These are phyloP conservation scores for Periconia sp. DNA, from an alignment of 2,329 filamentous ascomycete species.

Conservation along the genomic window DNA sequence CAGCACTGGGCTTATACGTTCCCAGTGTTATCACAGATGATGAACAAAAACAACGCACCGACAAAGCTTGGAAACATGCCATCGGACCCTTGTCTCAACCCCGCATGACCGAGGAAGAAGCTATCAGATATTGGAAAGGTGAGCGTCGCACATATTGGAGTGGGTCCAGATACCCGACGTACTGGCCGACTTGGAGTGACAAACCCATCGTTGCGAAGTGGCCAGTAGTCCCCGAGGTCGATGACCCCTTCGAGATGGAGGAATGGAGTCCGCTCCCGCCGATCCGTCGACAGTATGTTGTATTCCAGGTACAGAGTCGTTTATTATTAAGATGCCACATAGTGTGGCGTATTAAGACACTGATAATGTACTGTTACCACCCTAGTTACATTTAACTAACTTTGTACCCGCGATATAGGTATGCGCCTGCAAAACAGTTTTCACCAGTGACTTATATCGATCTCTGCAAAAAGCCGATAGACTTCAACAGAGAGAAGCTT, in stretches of 20 bases:
- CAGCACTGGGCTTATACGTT: constrained; percentile 30
- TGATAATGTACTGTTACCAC: too few relatives aligned
- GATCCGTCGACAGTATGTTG: not conserved
- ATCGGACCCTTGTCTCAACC: constrained; percentile 24
- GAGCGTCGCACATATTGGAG: not conserved
- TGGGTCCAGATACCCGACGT: not conserved
- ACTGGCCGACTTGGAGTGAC: not conserved
- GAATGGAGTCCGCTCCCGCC: constrained; percentile 31
- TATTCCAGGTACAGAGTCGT: too few relatives aligned
- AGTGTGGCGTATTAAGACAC: too few relatives aligned
- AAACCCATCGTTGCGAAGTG: constrained; percentile 1
- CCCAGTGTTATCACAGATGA: constrained; percentile 6
- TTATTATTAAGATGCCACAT: too few relatives aligned
- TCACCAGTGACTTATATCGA: constrained; percentile 26
- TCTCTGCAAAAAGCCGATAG: constrained; percentile 8
- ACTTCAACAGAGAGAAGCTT: not conserved
- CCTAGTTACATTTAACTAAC: too few relatives aligned
- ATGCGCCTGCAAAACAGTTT: constrained; percentile 10
- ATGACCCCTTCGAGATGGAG: constrained; percentile 13
- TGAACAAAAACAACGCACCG: constrained; percentile 16
- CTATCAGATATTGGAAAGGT: constrained; percentile 25
- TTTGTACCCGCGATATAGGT: too few relatives aligned
- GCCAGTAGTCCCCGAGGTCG: constrained; percentile 19
- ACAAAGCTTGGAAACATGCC: constrained; percentile 32
- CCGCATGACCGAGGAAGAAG: constrained; percentile 33